phyloP scores from a whole-genome alignment of 805 yeast genomes.

The Wickerhamomyces subpelliculosus region DNA sequence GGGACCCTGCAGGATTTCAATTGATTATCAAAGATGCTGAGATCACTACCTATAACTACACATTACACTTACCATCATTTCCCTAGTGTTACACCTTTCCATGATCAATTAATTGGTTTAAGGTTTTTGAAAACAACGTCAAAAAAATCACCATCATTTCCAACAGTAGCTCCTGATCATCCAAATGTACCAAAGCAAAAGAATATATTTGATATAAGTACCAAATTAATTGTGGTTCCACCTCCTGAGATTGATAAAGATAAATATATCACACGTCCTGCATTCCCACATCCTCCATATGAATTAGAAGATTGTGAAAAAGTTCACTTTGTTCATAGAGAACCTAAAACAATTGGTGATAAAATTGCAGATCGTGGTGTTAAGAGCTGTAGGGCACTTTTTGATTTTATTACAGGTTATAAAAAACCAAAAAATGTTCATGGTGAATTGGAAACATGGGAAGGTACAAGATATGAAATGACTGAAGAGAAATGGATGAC shows the following conservation, averaged over 20 bases:
- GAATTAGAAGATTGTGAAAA: conserved; percentile 28
- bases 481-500: conserved; percentile 59
- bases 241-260: background rate
- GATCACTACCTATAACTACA: too few relatives aligned
- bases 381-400: conserved; percentile 35
- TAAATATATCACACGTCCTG: conserved; percentile 18
- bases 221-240: background rate
- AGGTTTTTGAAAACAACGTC: too few relatives aligned
- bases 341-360: conserved; percentile 42
- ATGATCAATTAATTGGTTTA: too few relatives aligned
- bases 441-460: conserved; percentile 25
- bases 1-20: too few relatives aligned
- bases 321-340: conserved; percentile 45
- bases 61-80: too few relatives aligned
- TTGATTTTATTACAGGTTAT: conserved; percentile 62
- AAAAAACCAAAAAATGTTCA: conserved; percentile 41
- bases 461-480: conserved; percentile 40
- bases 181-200: background rate
- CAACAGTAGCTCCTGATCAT: too few relatives aligned
- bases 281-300: conserved; percentile 40
- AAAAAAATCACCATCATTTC: too few relatives aligned
- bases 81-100: too few relatives aligned
- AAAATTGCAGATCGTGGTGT: conserved; percentile 43
- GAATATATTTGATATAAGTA: background rate
- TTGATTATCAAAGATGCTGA: too few relatives aligned